Evolutionary conservation across 345 rosid genomes (phyloP), one percentile per base, ranked within the genome.

Genomic region (Pistacia vera): DNA sequence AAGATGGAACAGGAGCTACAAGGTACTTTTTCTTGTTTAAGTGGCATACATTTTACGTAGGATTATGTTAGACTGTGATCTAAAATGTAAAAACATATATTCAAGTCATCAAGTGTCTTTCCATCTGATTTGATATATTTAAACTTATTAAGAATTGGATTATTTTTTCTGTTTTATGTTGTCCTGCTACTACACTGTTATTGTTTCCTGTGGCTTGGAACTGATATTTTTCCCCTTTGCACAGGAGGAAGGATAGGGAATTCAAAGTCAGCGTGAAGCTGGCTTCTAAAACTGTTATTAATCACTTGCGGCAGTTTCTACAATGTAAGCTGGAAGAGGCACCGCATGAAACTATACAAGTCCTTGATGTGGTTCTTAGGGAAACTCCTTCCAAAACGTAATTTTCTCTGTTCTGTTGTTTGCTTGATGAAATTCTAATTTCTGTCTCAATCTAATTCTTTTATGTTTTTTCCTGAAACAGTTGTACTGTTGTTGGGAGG

Each of bases 301-400:
- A 86, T 58, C 92, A 88, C 74, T 46, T 84, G 71, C 86, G 86
- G 25, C 84, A 79, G 52, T 88, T 88, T 77, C 74, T 88, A 75
- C 84, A 74, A 41, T 86, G 88, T 10, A 83, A 75, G 70, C 86
- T 78, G 68, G 79, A 86, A 58, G 92, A 88, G 78, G 88, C 92
- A 16, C 92, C 92, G 1, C 92, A 86, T 70, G 92, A 88, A 69
- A 89, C 88, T 5, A 85, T 88, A 33, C 92, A 88, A 77, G 85
- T 86, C 57, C 83, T 88, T n/a, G 92, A 88, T 73, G 87, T 88
- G 65, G 92, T 88, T 41, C 73, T 88, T 54, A 85, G 90, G 36
- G 92, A 88, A 70, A 73, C 85, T 25, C 88, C 90, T 52, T 83
- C 84, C 22, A 63, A 49, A 58, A 69, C 69, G 82, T 79, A 63